Base-by-base conservation (phyloP, 495 filamentous ascomycete genomes). In the Aspergillus funiculosus region DNA sequence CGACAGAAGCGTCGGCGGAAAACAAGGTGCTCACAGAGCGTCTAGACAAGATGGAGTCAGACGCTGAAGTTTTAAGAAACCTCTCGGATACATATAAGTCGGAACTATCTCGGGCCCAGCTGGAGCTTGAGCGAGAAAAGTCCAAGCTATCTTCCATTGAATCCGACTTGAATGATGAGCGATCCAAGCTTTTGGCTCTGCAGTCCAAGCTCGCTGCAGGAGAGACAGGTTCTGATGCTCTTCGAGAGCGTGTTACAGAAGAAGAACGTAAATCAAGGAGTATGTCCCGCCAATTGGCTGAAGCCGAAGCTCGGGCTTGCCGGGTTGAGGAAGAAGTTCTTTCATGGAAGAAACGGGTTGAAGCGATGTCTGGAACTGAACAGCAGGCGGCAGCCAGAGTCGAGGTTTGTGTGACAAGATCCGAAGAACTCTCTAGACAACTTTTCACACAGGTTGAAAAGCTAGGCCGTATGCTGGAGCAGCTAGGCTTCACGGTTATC, bases 391-490 rank as follows among this genome's bases (percentile, higher is more conserved):
- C 58, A 13, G 56, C 56, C 17, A 75, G 78, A 30, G 69, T 82
- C 10, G 76, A 86, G 38, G 72, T 76, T 36, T 84, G 87, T 19
- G 83, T 80, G 21, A 59, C 62, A 24, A 82, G 78, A 31, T 81
- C 86, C 5, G 86, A 87, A 53, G 87, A 96, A 45, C 68, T 96
- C 7, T 91, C 89, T 17, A 83, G 85, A 50, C 76, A 83, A 20
- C 73, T 96, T 5, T 87, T 86, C 47, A 64, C 77, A 2, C 86
- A 92, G 39, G 85, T 89, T 43, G 82, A 88, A 52, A 81, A 83
- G 31, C 66, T 94, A 4, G 78, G 77, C 26, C 76, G 78, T 26
- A 79, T 99, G 32, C 77, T 99, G 1, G 89, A 95, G 57, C 77
- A 85, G 22, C 68, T 97, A 3, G 89, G 91, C 9, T 94, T 89